Base-by-base conservation (phyloP, 345 rosid genomes). In the Linum usitatissimum region DNA sequence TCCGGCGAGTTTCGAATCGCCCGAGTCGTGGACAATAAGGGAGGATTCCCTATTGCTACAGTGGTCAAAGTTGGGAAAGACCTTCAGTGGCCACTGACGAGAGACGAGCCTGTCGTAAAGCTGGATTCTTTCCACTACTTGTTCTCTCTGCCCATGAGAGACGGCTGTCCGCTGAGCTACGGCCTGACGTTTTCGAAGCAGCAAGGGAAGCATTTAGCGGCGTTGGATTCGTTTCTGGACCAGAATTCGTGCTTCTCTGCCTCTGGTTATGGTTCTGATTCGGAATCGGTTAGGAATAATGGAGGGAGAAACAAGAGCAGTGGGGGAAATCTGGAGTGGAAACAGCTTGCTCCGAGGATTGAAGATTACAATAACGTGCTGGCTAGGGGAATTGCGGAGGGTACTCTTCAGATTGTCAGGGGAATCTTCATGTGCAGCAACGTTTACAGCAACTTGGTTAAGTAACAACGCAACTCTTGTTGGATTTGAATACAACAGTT, bases 41-140 rank as follows among this genome's bases (percentile, higher is more conserved):
- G 51, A 10, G 51, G 51, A 10, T 7, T 81, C 30, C 73, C 84
- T 18, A 77, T 89, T 0, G 95, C 95, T 0, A 83, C 90, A 64
- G 77, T 81, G 12, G 74, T 92, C 0, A 84, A 80, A 66, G 80
- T 89, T 28, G 97, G 97, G 8, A 73, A 69, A 10, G 81, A 87
- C 40, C 84, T 92, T 51, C 91, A 84, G 64, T 89, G 97, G 94
- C 97, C 96, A 0, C 70, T 92, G 68, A 89, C 94, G 10, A 87
- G 81, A 76, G 98, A 92, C 65, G 95, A 92, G 77, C 91, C 98
- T 0, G 97, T 85, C 0, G 87, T 92, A 54, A 92, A 89, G 77
- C 80, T 89, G 3, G 94, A 83, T 53, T 42, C 79, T 28, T 73
- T 75, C 53, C 86, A 89, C 63, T 92, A 92, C 68, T 70, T 92